These are phyloP conservation scores for Brassica nigra DNA, from an alignment of 345 rosid genomes.

Conservation along the genomic window DNA sequence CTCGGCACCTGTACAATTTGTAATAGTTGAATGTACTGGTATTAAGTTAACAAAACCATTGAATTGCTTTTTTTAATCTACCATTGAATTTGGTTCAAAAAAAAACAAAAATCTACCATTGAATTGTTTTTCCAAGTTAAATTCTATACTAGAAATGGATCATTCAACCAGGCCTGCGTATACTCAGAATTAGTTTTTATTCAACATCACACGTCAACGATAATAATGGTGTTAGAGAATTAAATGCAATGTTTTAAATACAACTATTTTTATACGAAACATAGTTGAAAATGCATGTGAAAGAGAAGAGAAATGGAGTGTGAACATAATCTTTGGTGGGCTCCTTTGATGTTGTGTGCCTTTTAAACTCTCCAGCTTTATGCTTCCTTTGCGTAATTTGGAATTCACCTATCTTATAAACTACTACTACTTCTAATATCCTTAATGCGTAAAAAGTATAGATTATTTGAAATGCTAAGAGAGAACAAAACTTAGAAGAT, in stretches of 20 bases:
- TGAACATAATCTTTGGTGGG: conserved; percentile 43
- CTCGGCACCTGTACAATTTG: background rate
- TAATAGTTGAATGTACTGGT: background rate
- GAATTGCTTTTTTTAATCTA: too few species aligned
- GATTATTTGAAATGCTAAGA: background rate
- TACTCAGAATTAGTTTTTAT: background rate
- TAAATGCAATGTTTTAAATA: conserved; percentile 20
- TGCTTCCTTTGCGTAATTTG: conserved; percentile 44
- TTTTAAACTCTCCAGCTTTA: conserved; percentile 33
- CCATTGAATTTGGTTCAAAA: too few species aligned
- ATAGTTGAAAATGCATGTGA: conserved; percentile 33
- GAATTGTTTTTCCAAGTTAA: background rate
- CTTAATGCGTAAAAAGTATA: background rate
- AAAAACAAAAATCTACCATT: too few species aligned
- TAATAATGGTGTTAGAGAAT: conserved; percentile 27
- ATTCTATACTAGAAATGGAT: background rate
- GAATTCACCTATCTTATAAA: conserved; percentile 25
- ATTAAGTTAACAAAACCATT: background rate
- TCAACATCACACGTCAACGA: conserved; percentile 13
- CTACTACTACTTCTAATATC: background rate
- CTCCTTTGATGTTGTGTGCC: conserved; percentile 27
- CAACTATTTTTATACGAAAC: conserved; percentile 18
- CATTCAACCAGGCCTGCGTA: background rate
- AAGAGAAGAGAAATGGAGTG: conserved; percentile 33
- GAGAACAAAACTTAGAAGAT: background rate